Evolutionary conservation across 805 yeast species (phyloP).

Genomic region (Suhomyces canberraensis): DNA sequence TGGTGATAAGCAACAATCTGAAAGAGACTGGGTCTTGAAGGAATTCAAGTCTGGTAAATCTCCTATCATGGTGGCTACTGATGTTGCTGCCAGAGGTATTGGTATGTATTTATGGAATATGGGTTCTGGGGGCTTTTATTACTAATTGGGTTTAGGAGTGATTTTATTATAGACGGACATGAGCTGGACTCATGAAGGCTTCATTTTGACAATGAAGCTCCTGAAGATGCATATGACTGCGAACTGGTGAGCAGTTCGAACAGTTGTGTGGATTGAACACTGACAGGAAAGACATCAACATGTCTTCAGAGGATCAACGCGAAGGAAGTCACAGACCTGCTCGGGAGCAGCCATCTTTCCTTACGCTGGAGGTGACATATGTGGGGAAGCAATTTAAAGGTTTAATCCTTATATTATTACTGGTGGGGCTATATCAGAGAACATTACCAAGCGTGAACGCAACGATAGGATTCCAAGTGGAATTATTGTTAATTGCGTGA

Average conservation of each 20-base stretch:
- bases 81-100: conserved; percentile 99
- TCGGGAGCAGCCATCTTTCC: conserved; percentile 1
- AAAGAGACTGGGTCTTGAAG: conserved; percentile 96
- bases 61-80: conserved; percentile 98
- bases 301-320: neutral
- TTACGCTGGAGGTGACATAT: conserved; percentile 5
- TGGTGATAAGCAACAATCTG: conserved; percentile 96
- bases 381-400: conserved; percentile 7
- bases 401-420: neutral
- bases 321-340: conserved; percentile 1
- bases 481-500: too few relatives aligned
- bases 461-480: too few relatives aligned
- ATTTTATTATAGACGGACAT: conserved; percentile 1
- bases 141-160: conserved; percentile 5
- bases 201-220: too few relatives aligned
- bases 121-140: conserved; percentile 3
- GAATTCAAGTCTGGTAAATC: conserved; percentile 92
- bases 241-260: too few relatives aligned
- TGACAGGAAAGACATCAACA: too few relatives aligned
- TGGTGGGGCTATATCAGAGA: too few relatives aligned
- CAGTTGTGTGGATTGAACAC: too few relatives aligned
- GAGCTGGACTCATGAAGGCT: neutral
- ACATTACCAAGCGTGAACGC: too few relatives aligned
- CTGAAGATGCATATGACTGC: too few relatives aligned
- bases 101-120: conserved; percentile 61